Conservation (phyloP, 305 asterid species). For the Solanum chacoense region DNA sequence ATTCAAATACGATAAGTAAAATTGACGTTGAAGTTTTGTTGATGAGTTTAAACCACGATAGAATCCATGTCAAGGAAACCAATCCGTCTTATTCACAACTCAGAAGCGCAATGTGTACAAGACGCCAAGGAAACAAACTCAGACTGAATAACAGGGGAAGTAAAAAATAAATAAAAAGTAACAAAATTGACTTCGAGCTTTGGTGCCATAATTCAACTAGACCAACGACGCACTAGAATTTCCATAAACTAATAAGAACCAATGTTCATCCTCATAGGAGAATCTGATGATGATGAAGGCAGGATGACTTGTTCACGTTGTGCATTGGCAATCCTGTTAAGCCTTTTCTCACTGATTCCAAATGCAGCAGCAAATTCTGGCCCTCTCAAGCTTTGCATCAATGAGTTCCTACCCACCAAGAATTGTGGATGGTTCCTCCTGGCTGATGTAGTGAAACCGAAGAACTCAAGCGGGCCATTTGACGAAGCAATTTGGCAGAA, state of each 20-base stretch:
- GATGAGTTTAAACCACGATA: neutral
- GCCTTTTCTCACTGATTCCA: neutral
- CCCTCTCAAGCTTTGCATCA: neutral
- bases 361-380: neutral
- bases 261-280: neutral
- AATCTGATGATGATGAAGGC: neutral
- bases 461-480: neutral
- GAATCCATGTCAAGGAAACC: neutral
- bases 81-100: neutral
- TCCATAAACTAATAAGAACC: neutral
- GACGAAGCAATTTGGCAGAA: neutral
- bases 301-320: neutral
- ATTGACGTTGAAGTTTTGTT: neutral
- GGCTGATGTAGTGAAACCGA: neutral
- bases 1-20: neutral
- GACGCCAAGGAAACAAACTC: neutral
- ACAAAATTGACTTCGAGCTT: neutral
- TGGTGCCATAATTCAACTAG: neutral
- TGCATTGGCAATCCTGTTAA: neutral
- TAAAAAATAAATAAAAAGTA: neutral
- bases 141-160: neutral
- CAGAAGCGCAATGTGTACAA: neutral
- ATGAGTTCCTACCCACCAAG: neutral
- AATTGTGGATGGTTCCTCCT: neutral
- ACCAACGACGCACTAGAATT: neutral